Evolutionary conservation across 257 asterid genomes (phyloP).

Genomic region (Ligustrum vulgare): DNA sequence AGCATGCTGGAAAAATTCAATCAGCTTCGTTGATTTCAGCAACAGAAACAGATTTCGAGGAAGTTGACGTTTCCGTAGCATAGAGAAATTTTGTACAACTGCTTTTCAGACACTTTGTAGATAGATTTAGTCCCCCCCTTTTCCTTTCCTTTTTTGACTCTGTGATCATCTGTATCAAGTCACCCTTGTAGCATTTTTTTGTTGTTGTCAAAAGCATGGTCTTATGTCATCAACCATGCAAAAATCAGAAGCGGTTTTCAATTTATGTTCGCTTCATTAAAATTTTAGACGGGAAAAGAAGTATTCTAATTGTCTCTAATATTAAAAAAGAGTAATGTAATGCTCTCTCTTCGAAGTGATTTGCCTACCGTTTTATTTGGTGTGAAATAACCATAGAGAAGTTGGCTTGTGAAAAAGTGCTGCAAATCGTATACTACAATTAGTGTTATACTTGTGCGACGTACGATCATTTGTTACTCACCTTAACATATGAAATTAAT

Average conservation of each 20-base stretch:
- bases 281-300: too few relatives aligned
- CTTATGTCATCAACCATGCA: neutral
- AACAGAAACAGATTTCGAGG: slow-evolving; percentile 60
- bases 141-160: neutral
- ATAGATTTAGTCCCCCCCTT: neutral
- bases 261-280: too few relatives aligned
- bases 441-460: too few relatives aligned
- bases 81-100: neutral
- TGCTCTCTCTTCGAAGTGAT: too few relatives aligned
- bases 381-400: too few relatives aligned
- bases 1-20: slow-evolving; percentile 87
- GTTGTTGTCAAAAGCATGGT: neutral
- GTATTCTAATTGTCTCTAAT: too few relatives aligned
- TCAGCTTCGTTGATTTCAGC: slow-evolving; percentile 88
- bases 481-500: too few relatives aligned
- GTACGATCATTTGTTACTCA: too few relatives aligned
- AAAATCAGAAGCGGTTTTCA: neutral
- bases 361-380: too few relatives aligned
- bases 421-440: too few relatives aligned
- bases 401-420: too few relatives aligned
- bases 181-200: neutral
- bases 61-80: slow-evolving; percentile 34
- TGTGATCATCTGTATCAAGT: neutral
- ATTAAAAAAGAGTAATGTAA: too few relatives aligned
- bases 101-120: neutral